Evolutionary conservation across 2,329 filamentous ascomycete genomes (phyloP), one percentile per base, ranked within the genome.

Genomic region (Aspergillus piperis): DNA sequence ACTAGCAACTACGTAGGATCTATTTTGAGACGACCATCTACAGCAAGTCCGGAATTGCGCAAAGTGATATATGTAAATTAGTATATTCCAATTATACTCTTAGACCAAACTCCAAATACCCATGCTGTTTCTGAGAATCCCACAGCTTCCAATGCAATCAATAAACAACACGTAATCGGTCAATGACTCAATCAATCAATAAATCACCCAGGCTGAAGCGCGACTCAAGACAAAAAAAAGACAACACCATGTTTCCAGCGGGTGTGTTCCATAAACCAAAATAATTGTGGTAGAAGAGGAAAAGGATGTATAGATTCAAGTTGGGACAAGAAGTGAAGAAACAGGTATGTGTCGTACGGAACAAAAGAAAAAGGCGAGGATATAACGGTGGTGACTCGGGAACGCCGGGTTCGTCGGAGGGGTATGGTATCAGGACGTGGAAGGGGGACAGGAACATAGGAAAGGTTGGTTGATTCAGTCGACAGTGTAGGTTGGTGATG

Each of bases 101-200:
- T 19, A 49, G 52, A 41, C 41, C 47, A 32, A 50, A 50, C 47
- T 50, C 47, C 42, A 38, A 39, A 41, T 50, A 47, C 48, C 55
- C 56, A 47, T 41, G 49, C 55, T 49, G 56, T 23, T 42, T 36
- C 10, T 50, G 25, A 13, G 25, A 13, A 21, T 30, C 17, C 27
- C 7, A 38, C 50, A 54, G 44, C 55, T 25, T 58, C 59, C 59
- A 55, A 61, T 61, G 59, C 59, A 61, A 32, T 48, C 10, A 30
- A 50, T n/a, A 50, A 30, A 27, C 47, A 50, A 17, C 32, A 36
- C 32, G 32, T 36, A 15, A 36, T 36, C 32, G 10, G 32, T 36
- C 32, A 36, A 36, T 36, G 32, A 36, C 32, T 8, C 47, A 32
- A 32, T 50, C 25, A 50, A 50, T 32, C 25, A 36, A 30, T 36